Evolutionary conservation across 176 grass and related monocot species (phyloP), one percentile per base, ranked within the genome.

Genomic region (Paspalum notatum): DNA sequence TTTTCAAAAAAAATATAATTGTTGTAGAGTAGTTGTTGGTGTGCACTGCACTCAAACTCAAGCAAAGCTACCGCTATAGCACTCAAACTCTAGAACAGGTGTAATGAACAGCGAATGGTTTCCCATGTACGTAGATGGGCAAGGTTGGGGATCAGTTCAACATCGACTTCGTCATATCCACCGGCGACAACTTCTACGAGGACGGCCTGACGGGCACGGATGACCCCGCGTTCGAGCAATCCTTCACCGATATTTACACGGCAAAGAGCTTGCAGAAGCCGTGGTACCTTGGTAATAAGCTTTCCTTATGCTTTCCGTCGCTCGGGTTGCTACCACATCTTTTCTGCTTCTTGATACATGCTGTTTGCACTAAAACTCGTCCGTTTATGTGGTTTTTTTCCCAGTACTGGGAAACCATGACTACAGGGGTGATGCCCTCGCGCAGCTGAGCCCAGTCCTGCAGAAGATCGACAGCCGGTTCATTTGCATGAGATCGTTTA

Each of bases 361-460:
- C 13, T 17, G 4, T 40, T 7, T 47, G 16, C 17, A 6, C 15
- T 66, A 52, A 76, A 21, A 22, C n/a, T 17, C 24, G 18, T 16
- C 42, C 0, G 1, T 32, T 16, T 42, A 1, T 1, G 63, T 5
- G 49, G 22, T 45, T 18, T 65, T 1, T 2, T 40, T 24, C 52
- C 4, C 78, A 98, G 95, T 98, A 47, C 63, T 98, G 11, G 95
- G 95, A 24, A 98, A 95, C 25, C 92, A 98, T 84, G 92, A 98
- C 86, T 98, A 95, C 55, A 87, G 88, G 80, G 92, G 95, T n/a
- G 46, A 98, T 73, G 92, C 73, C 6, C 11, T 87, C 7, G 95
- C 95, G 7, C 92, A 98, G 66, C 75, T 95, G 73, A 85, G 68
- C 74, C 90, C 92, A 4, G 58, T 86, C 57, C 22, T 93, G 44